phyloP scores from a whole-genome alignment of 164 flowering plant species.

The Malania oleifera region DNA sequence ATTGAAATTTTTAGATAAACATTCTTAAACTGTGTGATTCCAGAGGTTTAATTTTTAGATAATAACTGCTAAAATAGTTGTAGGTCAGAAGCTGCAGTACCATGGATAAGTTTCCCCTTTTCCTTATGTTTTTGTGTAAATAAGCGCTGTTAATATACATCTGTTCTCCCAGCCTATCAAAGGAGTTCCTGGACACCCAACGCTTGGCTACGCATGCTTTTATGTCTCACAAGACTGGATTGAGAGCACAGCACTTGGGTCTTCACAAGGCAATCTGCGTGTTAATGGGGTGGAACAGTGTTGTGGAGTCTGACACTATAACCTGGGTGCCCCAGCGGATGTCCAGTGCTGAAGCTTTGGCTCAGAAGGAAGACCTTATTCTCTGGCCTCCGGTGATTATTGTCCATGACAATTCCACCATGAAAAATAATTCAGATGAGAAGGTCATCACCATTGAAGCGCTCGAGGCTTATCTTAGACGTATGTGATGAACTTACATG shows the following conservation, averaged over 20 bases:
- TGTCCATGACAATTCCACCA: slow-evolving; percentile 26
- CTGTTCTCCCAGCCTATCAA: slow-evolving; percentile 24
- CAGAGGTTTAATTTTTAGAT: no score
- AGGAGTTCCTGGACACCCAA: slow-evolving; percentile 33
- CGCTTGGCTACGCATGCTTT: slow-evolving; percentile 34
- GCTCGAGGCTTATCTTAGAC: slow-evolving; percentile 30
- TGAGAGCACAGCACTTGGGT: slow-evolving; percentile 33
- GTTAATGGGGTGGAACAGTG: slow-evolving; percentile 33
- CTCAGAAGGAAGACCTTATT: slow-evolving; percentile 38
- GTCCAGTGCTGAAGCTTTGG: slow-evolving; percentile 25
- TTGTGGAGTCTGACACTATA: slow-evolving; percentile 13
- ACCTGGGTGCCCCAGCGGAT: slow-evolving; percentile 29
- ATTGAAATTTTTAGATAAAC: no score
- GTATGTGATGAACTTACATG: slow-evolving; percentile 13
- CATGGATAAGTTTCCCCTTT: background rate
- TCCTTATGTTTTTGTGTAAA: background rate
- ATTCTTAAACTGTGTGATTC: no score
- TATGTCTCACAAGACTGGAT: slow-evolving; percentile 28
- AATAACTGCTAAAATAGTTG: no score
- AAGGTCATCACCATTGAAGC: slow-evolving; percentile 23
- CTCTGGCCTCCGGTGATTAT: slow-evolving; percentile 40
- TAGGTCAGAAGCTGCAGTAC: no score
- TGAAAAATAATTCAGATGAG: slow-evolving; percentile 17
- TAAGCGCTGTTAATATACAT: background rate
- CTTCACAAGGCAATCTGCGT: slow-evolving; percentile 41